Evolutionary conservation across 306 rosid species (phyloP), one percentile per base, ranked within the genome.

Genomic region (Vicia faba): DNA sequence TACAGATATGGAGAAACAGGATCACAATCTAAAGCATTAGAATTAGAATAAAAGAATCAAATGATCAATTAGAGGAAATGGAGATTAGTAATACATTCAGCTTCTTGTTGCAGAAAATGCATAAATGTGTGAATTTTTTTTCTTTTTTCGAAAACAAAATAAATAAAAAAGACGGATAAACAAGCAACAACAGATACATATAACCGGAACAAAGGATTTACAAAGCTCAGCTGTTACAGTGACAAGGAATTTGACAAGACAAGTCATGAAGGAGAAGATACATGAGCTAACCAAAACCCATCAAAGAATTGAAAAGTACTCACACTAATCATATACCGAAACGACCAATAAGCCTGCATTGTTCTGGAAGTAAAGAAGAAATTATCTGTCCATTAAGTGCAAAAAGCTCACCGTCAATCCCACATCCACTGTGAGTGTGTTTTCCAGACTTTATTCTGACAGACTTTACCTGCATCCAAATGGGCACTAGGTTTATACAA

Each of bases 371-470:
- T 87, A 93, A 50, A 23, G 95, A 80, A 40, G 98, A 93, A 55
- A 88, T 62, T 44, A 88, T 85, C 83, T 90, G 95, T 39, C 97
- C 99, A 69, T 80, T 81, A 55, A 88, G 95, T 15, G 89, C 83
- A 76, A 93, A 93, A 64, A 93, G 87, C 84, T 93, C 99, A 53
- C 99, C 99, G 84, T 93, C 99, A 76, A 93, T 93, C 46, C 99
- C 99, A 66, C 99, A 93, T 6, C 99, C 91, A 12, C 81, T 85
- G 76, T 90, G 95, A 51, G 85, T 85, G 83, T 85, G 98, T 84
- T 93, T 90, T 64, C 86, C 97, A 7, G 89, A 73, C 78, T 88
- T 87, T 67, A 93, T 87, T 88, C 86, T 93, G 81, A 93, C 97
- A 0, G 91, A 86, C 74, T 86, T 93, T 33, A 83, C 99, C 99